Evolutionary conservation across 2,329 filamentous ascomycete species (phyloP), one percentile per base, ranked within the genome.

Genomic region (Polychaeton citri): DNA sequence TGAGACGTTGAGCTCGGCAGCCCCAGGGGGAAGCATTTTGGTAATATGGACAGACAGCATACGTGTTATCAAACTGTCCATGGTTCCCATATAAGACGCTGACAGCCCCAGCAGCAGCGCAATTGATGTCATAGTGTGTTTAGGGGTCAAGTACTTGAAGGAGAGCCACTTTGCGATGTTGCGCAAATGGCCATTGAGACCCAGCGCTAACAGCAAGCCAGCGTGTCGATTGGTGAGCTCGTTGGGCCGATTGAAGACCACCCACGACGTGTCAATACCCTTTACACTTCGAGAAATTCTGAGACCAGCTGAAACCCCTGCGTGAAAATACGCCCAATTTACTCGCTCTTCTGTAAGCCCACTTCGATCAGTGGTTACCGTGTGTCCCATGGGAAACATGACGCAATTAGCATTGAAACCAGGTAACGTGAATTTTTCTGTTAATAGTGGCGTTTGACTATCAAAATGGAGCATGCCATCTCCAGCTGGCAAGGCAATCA

Each of bases 101-200:
- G 90, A 87, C 13, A 98, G 68, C 1, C 90, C 90, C 1, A 98
- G 68, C 3, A 98, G 69, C n/a, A 98, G 67, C 7, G 90, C 90
- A 37, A 98, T 88, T 1, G 90, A 96, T 17, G 90, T 96, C 90
- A 98, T 98, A 18, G 87, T 93, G 58, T 98, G 92, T 53, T 98
- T 98, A 1, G 90, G 88, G 0, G 90, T 98, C n/a, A 98, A 66
- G 48, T 98, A 98, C 54, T 95, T 96, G 71, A 96, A 98, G 6
- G 87, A 88, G 30, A 98, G 80, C 88, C 90, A 98, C 63, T 96
- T 96, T 2, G 90, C 90, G 19, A 98, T 73, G 6, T 77, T 81
- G 48, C 84, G 90, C n/a, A 98, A 66, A 60, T 98, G 92, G 0
- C 90, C 92, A 49, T 95, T 95, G 17, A 98, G 66, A 3, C 90